Evolutionary conservation across 768 basidiomycete species (phyloP).

Genomic region (Macrocybe gigantea): DNA sequence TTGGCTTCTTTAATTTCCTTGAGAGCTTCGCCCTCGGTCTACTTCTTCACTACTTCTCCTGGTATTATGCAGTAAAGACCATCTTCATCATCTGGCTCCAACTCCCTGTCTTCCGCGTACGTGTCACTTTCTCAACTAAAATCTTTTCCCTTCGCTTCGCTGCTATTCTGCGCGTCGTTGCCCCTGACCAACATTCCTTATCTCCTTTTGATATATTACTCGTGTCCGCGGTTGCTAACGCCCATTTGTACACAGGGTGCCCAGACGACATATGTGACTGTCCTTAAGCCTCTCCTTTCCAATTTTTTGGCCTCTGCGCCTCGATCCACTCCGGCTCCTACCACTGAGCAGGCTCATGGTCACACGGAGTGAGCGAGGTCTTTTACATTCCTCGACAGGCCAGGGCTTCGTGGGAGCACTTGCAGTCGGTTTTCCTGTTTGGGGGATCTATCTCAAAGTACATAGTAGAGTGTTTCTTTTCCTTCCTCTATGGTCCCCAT

Average conservation of each 20-base stretch:
- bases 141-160: not conserved
- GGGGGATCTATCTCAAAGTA: no score
- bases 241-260: conserved; percentile 58
- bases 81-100: conserved; percentile 90
- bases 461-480: no score
- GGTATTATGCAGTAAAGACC: conserved; percentile 94
- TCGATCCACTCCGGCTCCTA: conserved; percentile 34
- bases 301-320: conserved; percentile 38
- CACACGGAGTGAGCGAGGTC: conserved; percentile 10
- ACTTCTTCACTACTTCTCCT: conserved; percentile 88
- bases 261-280: conserved; percentile 67
- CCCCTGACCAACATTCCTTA: not conserved
- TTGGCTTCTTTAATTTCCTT: conserved; percentile 89
- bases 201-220: not conserved
- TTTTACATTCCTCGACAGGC: no score
- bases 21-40: conserved; percentile 81
- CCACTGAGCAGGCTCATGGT: conserved; percentile 41
- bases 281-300: conserved; percentile 76
- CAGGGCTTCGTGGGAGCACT: no score
- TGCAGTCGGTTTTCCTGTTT: no score
- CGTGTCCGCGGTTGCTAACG: conserved; percentile 3
- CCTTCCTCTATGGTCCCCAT: no score
- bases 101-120: conserved; percentile 76
- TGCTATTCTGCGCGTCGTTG: not conserved
- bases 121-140: conserved; percentile 27